Conservation (phyloP, 345 rosid species). For the Physaria fendleri region DNA sequence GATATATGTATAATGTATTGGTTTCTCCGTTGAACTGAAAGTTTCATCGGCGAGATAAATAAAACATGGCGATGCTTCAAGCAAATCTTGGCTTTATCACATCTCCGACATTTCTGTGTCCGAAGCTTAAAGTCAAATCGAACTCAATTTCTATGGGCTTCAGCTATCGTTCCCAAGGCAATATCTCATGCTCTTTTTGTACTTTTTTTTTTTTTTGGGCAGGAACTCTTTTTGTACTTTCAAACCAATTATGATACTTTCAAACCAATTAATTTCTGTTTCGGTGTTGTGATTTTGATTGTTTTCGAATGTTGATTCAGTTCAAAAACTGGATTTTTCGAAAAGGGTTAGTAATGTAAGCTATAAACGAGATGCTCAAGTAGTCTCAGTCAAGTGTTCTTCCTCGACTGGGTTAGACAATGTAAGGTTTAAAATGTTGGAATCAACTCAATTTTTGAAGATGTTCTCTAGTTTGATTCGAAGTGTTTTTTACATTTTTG, state of each 20-base stretch:
- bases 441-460: neutral
- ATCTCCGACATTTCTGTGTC: slow-evolving; percentile 9
- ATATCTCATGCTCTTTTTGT: neutral
- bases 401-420: slow-evolving; percentile 34
- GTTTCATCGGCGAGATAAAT: slow-evolving; percentile 9
- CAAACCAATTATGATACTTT: neutral
- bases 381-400: slow-evolving; percentile 32
- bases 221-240: too few species aligned
- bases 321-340: slow-evolving; percentile 21
- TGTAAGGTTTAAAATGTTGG: slow-evolving; percentile 31
- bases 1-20: neutral
- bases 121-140: neutral
- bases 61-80: slow-evolving; percentile 31
- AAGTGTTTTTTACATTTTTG: neutral
- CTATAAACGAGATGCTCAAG: neutral
- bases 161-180: slow-evolving; percentile 13
- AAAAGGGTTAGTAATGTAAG: slow-evolving; percentile 14
- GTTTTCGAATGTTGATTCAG: slow-evolving; percentile 23
- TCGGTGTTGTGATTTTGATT: neutral
- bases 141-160: slow-evolving; percentile 11
- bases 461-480: neutral
- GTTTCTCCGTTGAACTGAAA: neutral
- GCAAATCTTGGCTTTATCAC: slow-evolving; percentile 23
- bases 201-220: too few species aligned
- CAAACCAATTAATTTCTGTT: neutral